Base-by-base conservation (phyloP, 2,329 filamentous ascomycete species). In the Chalara sp. region DNA sequence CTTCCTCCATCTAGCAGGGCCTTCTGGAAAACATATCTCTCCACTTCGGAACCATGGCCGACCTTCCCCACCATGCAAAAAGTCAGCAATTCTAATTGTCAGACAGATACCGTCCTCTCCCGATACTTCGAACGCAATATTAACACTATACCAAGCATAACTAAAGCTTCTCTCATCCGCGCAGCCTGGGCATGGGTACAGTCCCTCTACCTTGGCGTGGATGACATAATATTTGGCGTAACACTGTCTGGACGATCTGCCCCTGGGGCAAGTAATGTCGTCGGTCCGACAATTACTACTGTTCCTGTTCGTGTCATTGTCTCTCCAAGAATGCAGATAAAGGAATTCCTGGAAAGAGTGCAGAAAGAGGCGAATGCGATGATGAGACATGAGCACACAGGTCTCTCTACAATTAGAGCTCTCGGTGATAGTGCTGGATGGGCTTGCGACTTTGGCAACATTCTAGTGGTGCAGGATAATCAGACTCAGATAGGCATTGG, bases 221-320 rank as follows among this genome's bases (percentile, higher is more conserved):
- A 67, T 7, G 69, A 73, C 51, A 65, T 73, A 30, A 58, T 70
- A 6, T 72, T 72, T 51, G 71, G 71, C 4, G 68, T 68, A 55
- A 72, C 69, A 1, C 59, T 72, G 7, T 69, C 69, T 5, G 71
- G 71, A n/a, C 67, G 71, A 40, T 56, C 67, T 4, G 64, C 95
- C 1, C 63, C 74, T 6, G 78, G 75, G 0, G 79, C 95, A 28
- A 88, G 93, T 54, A 71, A 76, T 1, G 76, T 90, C 2, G 72
- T 93, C 51, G 90, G 90, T 0, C 89, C 89, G 6, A 92, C 85
- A 57, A 81, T 95, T 44, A 74, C 82, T 0, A 84, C 87, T 0
- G 67, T 92, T 5, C 90, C 90, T 1, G 69, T 41, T 41, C 6
- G 12, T 21, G 6, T 41, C 28, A n/a, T 21, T 41, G 28, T 41